These are phyloP conservation scores for Fusarium neocosmosporiellum DNA, from an alignment of 2,329 filamentous ascomycete genomes.

Conservation along the genomic window DNA sequence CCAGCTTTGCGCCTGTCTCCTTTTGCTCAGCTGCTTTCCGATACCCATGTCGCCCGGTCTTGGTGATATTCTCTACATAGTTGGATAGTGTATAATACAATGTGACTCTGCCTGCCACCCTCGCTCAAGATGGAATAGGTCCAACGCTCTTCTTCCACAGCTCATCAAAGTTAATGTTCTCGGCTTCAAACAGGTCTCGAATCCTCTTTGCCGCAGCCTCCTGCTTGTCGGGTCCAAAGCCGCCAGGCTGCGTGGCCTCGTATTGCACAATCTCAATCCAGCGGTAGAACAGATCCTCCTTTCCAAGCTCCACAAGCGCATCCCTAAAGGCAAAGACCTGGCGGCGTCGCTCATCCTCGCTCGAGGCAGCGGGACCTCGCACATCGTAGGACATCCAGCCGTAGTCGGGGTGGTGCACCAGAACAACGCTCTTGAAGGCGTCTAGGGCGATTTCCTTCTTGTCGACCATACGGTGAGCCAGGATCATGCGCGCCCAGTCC, in stretches of 20 bases:
- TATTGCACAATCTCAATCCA: conserved; percentile 95
- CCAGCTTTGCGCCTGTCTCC: background rate
- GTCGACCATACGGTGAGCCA: conserved; percentile 77
- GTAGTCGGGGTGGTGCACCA: conserved; percentile 74
- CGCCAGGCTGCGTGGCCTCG: conserved; percentile 81
- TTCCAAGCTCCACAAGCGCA: conserved; percentile 77
- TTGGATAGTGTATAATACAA: background rate
- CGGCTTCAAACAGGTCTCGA: conserved; percentile 76
- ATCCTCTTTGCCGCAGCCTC: conserved; percentile 78
- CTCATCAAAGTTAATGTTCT: conserved; percentile 84
- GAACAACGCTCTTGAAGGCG: conserved; percentile 77
- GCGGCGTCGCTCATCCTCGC: conserved; percentile 72
- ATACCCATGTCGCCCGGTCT: background rate
- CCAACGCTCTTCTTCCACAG: conserved; percentile 73
- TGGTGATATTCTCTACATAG: background rate
- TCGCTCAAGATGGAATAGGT: background rate
- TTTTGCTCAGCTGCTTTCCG: background rate
- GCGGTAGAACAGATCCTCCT: conserved; percentile 89
- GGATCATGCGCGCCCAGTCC: conserved; percentile 84
- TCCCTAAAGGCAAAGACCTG: conserved; percentile 87
- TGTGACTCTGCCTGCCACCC: background rate
- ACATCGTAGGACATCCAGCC: conserved; percentile 74
- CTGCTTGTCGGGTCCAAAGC: conserved; percentile 81
- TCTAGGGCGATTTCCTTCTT: conserved; percentile 68
- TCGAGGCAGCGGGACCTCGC: conserved; percentile 62